A percentile compares a stretch with the other conserved stretches of the same genome.
Evolutionary conservation across 2,329 filamentous ascomycete genomes (phyloP).

Genomic region (Talaromyces pinophilus): DNA sequence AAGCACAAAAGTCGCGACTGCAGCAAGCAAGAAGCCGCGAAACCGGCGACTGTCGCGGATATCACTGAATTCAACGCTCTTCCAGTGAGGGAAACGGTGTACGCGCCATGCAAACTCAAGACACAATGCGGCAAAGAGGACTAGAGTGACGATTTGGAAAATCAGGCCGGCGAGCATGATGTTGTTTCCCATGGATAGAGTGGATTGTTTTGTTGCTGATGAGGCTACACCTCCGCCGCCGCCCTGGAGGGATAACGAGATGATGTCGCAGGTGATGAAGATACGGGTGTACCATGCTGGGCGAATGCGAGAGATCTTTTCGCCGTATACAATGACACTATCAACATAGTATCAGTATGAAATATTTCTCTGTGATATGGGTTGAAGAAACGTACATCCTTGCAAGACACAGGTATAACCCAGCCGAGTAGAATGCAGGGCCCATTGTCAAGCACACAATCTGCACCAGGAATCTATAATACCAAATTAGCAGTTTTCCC

Average conservation of each 20-base stretch:
- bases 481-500: neutral
- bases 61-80: neutral
- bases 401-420: constrained; percentile 11
- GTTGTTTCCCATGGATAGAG: constrained; percentile 10
- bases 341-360: neutral
- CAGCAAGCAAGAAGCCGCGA: neutral
- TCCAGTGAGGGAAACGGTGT: neutral
- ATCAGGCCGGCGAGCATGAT: constrained; percentile 8
- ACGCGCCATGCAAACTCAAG: constrained; percentile 12
- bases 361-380: neutral
- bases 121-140: constrained; percentile 2
- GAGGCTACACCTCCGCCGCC: constrained; percentile 2
- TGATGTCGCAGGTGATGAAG: constrained; percentile 10
- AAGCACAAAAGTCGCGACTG: neutral
- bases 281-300: constrained; percentile 11
- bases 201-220: constrained; percentile 13
- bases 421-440: neutral
- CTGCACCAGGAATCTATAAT: constrained; percentile 4
- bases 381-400: neutral
- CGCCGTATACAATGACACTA: neutral
- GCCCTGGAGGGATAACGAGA: constrained; percentile 1
- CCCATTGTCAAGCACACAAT: constrained; percentile 15
- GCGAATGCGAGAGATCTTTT: neutral
- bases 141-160: neutral
- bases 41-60: neutral